Evolutionary conservation across 495 filamentous ascomycete genomes (phyloP), one percentile per base, ranked within the genome.

Genomic region (Geoglossum glabrum): DNA sequence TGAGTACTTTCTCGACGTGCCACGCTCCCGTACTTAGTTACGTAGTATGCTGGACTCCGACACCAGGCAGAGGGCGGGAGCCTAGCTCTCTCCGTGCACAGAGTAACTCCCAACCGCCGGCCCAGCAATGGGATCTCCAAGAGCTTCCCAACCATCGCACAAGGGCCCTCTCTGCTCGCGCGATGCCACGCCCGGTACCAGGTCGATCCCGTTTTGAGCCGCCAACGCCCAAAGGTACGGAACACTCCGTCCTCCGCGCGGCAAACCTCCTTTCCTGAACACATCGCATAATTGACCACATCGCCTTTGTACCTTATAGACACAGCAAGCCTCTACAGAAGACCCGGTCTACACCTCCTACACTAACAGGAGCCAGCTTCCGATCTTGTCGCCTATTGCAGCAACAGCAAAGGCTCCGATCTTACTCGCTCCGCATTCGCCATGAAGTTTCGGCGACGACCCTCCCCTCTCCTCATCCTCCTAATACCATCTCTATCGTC

Each of bases 391-490:
- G 46, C n/a, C 46, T 25, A 23, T 50, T 4, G 46, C 15, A 8
- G 9, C 17, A 7, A 15, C 17, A 1, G 49, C 3, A 8, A 13
- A 6, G 23, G 7, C 23, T n/a, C 30, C 25, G 17, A 27, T 28
- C 30, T 17, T 13, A 30, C 28, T 30, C 28, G 2, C 49, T 30
- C n/a, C 26, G 17, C 26, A 13, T 52, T 21, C 1, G 15, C 3
- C 34, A 78, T 78, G 75, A 74, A 69, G 64, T 60, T 76, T 56
- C 67, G 72, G 61, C 68, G 64, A 56, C 63, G 64, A 52, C 68
- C 67, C 27, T 65, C 66, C 38, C 69, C 72, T 31, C 60, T 74
- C 1, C 62, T 78, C n/a, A 63, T 77, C 36, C 69, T 78, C 40
- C 67, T 77, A 0, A 51, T 73, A 5, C 69, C 74, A 21, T 64